phyloP scores from a whole-genome alignment of 2,329 filamentous ascomycete genomes.

The Diplocarpon mali region DNA sequence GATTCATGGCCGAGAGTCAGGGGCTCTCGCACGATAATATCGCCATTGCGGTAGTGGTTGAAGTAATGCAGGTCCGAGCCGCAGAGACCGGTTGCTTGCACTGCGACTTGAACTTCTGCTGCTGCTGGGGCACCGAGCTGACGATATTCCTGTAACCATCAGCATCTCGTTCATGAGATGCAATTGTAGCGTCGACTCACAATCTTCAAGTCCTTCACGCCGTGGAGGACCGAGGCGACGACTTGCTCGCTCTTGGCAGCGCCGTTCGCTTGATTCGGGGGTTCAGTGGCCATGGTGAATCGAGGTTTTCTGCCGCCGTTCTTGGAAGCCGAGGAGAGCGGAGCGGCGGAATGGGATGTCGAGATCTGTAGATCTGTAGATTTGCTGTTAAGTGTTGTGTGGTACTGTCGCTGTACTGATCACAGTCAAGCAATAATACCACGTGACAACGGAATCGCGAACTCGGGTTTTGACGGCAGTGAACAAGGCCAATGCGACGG shows the following conservation, averaged over 20 bases:
- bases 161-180: neutral
- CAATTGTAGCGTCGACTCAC: conserved; percentile 14
- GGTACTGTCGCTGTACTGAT: no score
- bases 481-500: neutral
- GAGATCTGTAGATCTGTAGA: neutral
- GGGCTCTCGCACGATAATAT: conserved; percentile 80
- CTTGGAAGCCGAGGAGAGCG: neutral
- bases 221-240: conserved; percentile 26
- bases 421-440: neutral
- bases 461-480: conserved; percentile 7
- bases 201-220: conserved; percentile 26
- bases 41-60: conserved; percentile 88
- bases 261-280: neutral
- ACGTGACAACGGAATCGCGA: conserved; percentile 1
- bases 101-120: conserved; percentile 68
- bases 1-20: conserved; percentile 94
- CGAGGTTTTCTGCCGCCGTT: neutral
- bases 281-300: conserved; percentile 7
- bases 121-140: conserved; percentile 18
- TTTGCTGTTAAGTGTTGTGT: no score
- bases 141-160: conserved; percentile 22
- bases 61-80: conserved; percentile 97
- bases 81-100: conserved; percentile 93
- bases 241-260: conserved; percentile 13
- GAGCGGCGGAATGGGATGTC: neutral